These are phyloP conservation scores for Eucalyptus guilfoylei DNA, from an alignment of 345 rosid genomes.

Conservation along the genomic window DNA sequence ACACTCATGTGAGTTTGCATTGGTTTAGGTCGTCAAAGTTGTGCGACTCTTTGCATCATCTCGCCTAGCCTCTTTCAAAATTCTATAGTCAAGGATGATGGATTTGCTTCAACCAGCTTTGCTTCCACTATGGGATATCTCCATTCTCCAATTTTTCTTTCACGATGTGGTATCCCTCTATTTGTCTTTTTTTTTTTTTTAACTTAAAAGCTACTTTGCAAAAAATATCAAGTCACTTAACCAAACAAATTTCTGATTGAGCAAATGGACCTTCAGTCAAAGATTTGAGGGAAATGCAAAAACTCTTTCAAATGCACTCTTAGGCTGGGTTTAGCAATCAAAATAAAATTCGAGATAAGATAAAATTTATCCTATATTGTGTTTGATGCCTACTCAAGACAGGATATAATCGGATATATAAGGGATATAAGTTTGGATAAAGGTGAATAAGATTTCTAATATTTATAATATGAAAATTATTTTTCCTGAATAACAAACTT, in stretches of 20 bases:
- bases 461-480: no score
- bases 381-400: no score
- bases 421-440: rapidly evolving
- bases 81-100: neutral
- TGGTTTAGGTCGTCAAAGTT: neutral
- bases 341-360: no score
- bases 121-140: neutral
- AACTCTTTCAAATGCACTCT: neutral
- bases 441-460: no score
- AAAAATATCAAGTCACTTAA: neutral
- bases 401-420: no score
- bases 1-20: neutral
- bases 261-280: neutral
- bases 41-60: neutral
- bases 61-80: neutral
- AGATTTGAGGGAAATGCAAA: neutral
- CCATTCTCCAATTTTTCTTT: neutral
- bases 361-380: no score
- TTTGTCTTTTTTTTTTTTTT: neutral
- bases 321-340: no score
- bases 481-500: no score
- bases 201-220: neutral
- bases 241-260: neutral
- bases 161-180: neutral
- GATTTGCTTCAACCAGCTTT: neutral